These are phyloP conservation scores for Cyclocybe aegerita DNA, from an alignment of 768 basidiomycete species.

Conservation along the genomic window DNA sequence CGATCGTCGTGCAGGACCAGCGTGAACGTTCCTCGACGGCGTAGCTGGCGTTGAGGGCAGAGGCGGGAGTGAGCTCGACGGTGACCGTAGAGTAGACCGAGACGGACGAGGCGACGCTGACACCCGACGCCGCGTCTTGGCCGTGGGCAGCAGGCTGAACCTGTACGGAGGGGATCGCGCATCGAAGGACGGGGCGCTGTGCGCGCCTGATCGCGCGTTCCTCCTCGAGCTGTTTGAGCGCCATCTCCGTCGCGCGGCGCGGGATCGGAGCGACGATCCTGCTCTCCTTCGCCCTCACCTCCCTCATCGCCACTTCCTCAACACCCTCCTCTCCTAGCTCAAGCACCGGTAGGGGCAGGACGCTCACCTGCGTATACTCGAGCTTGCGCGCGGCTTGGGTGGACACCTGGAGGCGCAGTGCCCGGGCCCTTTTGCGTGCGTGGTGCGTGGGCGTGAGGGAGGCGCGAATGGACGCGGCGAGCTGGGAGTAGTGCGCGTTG, in stretches of 20 bases:
- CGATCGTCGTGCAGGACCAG: too few species aligned
- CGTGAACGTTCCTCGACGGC: too few species aligned
- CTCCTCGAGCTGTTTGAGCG: background rate
- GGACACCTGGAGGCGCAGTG: slow-evolving; percentile 45
- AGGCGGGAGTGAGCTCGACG: background rate
- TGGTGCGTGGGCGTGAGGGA: slow-evolving; percentile 37
- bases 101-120: slow-evolving; percentile 9
- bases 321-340: slow-evolving; percentile 11
- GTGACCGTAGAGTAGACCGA: background rate
- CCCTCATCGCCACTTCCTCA: background rate
- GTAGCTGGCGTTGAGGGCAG: background rate
- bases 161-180: slow-evolving; percentile 23
- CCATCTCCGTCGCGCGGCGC: background rate
- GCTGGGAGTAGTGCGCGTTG: slow-evolving; percentile 37
- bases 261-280: background rate
- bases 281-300: background rate
- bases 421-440: slow-evolving; percentile 46
- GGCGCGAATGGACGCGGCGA: slow-evolving; percentile 38
- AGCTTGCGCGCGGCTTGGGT: slow-evolving; percentile 39
- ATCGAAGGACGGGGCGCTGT: slow-evolving; percentile 17
- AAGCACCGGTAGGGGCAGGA: slow-evolving; percentile 21
- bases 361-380: slow-evolving; percentile 37
- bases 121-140: slow-evolving; percentile 13
- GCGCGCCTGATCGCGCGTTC: slow-evolving; percentile 5
- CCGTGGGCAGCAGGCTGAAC: too few species aligned